phyloP scores from a whole-genome alignment of 2,329 filamentous ascomycete species.

The Colletotrichum sp. region DNA sequence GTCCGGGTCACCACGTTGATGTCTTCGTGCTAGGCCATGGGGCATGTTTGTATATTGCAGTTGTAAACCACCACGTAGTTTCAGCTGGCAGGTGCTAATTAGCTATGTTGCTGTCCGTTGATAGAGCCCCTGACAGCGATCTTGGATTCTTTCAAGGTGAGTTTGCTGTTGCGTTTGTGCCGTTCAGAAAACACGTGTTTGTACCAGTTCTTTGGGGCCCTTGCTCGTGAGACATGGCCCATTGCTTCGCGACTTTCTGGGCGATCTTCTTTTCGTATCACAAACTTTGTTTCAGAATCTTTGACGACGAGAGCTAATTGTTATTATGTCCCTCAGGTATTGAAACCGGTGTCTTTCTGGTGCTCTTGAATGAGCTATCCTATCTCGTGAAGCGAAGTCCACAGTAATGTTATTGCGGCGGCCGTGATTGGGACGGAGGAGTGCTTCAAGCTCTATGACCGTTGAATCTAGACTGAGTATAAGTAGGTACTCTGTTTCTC shows the following conservation, averaged over 20 bases:
- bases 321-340: fast-evolving
- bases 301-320: background rate
- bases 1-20: background rate
- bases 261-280: background rate
- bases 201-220: background rate
- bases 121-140: background rate
- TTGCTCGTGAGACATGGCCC: background rate
- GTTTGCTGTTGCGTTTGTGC: background rate
- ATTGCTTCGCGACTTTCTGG: background rate
- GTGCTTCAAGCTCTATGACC: background rate
- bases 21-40: background rate
- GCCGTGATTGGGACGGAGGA: no score
- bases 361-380: background rate
- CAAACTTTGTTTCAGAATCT: no score
- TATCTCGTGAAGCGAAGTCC: background rate
- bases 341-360: background rate
- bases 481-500: no score
- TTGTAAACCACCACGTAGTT: no score
- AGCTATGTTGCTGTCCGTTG: background rate
- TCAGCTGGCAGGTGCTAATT: no score
- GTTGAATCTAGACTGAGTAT: background rate
- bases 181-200: background rate
- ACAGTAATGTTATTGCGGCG: background rate
- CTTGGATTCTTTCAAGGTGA: background rate
- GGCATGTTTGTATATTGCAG: background rate